Conservation (phyloP, 371 early-diverging fungal genomes). For the Zopfochytrium polystomum region DNA sequence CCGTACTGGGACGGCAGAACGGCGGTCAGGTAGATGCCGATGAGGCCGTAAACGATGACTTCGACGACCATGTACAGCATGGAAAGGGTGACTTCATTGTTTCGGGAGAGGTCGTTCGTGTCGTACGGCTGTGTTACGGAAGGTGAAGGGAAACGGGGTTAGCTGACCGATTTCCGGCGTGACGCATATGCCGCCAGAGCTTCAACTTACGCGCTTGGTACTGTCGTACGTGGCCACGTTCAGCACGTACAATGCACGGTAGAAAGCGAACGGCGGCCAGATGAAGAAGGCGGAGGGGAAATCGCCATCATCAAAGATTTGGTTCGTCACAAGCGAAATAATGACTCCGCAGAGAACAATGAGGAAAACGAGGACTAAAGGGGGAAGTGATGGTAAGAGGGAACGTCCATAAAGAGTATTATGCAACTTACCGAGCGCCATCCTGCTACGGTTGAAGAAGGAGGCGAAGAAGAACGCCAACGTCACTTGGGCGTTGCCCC, state of each 20-base stretch:
- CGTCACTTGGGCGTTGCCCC: too few relatives aligned
- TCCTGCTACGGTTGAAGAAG: too few relatives aligned
- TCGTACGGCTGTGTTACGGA: conserved; percentile 27
- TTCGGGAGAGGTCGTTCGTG: conserved; percentile 12
- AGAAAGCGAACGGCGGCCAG: too few relatives aligned
- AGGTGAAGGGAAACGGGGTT: too few relatives aligned
- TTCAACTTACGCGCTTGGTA: conserved; percentile 47
- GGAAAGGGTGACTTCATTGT: conserved; percentile 53
- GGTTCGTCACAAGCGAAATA: conserved; percentile 48
- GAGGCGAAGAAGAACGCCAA: too few relatives aligned
- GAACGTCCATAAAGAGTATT: too few relatives aligned
- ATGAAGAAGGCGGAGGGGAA: conserved; percentile 30
- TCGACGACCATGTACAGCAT: conserved; percentile 53
- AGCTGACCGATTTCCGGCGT: too few relatives aligned
- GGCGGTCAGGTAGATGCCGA: conserved; percentile 53
- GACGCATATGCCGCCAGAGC: conserved; percentile 59
- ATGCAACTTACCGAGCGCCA: too few relatives aligned
- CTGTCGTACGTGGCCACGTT: conserved; percentile 69
- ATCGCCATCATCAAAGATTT: conserved; percentile 32
- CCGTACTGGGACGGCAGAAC: conserved; percentile 67
- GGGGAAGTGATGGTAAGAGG: too few relatives aligned
- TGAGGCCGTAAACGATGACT: conserved; percentile 47
- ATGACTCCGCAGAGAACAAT: conserved; percentile 62
- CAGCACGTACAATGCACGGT: conserved; percentile 70
- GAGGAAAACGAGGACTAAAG: conserved; percentile 55